Evolutionary conservation across 768 basidiomycete species (phyloP).

Genomic region (Filobasidium wieringae): DNA sequence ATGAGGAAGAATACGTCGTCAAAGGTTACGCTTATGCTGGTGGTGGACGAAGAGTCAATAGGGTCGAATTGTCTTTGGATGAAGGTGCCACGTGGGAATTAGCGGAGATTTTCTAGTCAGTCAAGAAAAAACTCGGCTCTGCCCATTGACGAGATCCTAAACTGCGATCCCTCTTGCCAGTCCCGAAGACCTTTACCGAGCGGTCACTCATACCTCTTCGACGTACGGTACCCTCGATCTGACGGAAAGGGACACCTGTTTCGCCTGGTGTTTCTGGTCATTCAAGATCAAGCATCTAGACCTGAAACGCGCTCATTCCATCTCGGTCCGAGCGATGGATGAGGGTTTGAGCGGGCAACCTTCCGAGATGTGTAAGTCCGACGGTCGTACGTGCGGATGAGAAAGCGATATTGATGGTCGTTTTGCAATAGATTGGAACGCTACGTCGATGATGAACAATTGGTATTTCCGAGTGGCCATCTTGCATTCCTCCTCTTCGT

Average conservation of each 20-base stretch:
- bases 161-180: not conserved
- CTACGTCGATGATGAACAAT: conserved; percentile 53
- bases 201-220: conserved; percentile 35
- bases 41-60: conserved; percentile 49
- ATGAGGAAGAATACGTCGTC: conserved; percentile 39
- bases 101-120: conserved; percentile 41
- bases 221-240: conserved; percentile 48
- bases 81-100: conserved; percentile 47
- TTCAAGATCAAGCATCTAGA: conserved; percentile 39
- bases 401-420: not conserved
- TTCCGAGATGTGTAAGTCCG: conserved; percentile 44
- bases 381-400: not conserved
- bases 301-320: conserved; percentile 38
- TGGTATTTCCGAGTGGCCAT: conserved; percentile 54
- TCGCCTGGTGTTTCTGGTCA: conserved; percentile 56
- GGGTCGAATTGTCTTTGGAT: conserved; percentile 52
- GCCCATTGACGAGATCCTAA: not conserved
- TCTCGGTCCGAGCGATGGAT: conserved; percentile 51
- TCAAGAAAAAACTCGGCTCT: not conserved
- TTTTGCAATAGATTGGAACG: conserved; percentile 42
- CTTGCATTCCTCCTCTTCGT: too few relatives aligned
- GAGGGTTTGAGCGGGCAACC: conserved; percentile 47
- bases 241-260: conserved; percentile 46
- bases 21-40: conserved; percentile 55
- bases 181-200: conserved; percentile 48